Evolutionary conservation across 331 rosid species (phyloP).

Genomic region (Acacia pycnantha): DNA sequence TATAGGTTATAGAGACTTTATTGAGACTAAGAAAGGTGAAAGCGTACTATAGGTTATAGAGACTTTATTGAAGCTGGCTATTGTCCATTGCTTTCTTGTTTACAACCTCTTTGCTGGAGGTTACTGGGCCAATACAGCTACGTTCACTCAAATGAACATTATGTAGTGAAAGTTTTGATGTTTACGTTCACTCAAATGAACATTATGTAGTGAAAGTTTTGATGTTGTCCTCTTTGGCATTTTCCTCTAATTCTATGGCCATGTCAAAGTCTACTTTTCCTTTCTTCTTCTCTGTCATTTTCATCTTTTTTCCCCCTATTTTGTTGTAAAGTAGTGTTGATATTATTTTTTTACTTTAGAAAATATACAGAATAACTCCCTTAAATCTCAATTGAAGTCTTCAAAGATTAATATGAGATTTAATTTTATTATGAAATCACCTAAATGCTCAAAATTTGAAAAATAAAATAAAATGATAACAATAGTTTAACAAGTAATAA

Average conservation of each 20-base stretch:
- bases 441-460: too few species aligned
- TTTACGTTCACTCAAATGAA: too few species aligned
- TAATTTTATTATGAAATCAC: too few species aligned
- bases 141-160: background rate
- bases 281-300: background rate
- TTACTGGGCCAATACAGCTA: background rate
- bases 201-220: background rate
- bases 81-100: background rate
- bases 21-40: background rate
- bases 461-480: too few species aligned
- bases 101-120: background rate
- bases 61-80: background rate
- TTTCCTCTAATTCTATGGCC: background rate
- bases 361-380: too few species aligned
- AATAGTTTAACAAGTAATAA: too few species aligned
- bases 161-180: background rate
- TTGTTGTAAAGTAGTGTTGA: background rate
- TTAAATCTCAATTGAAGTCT: too few species aligned
- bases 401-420: too few species aligned
- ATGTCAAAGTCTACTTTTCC: background rate
- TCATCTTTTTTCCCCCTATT: background rate
- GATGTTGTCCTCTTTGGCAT: background rate
- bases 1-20: background rate
- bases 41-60: background rate
- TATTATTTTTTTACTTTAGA: too few species aligned